Evolutionary conservation across 306 rosid species (phyloP), one percentile per base, ranked within the genome.

Genomic region (Prunus mongolica): DNA sequence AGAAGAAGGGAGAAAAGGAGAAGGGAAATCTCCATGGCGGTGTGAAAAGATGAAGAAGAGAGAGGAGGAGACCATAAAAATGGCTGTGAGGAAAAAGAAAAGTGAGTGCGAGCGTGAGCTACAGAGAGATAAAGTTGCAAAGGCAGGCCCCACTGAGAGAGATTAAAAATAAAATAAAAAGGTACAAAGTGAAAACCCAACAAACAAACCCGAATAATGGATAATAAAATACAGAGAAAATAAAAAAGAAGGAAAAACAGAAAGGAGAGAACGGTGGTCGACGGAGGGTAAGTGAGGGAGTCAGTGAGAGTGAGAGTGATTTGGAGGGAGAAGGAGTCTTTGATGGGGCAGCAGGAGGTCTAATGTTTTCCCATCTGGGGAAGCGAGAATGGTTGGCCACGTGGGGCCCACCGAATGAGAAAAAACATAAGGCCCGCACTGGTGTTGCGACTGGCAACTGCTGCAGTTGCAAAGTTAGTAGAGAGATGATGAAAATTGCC

Each of bases 1-100:
- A 85, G 69, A 13, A 84, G 64, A 6, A 87, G 72, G 27, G 20
- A 44, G 84, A 62, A 50, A 74, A 61, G 82, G 56, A 56, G 76
- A 7, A 78, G 77, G 78, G 71, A 78, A 72, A 84, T 12, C 83
- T 76, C 91, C 98, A 95, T 92, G 18, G 58, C 27, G 50, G 73
- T 81, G 78, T 55, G 47, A 6, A 78, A 57, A 69, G 80, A 67
- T 63, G 79, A 52, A 62, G 74, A 67, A 72, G 80, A 44, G 62
- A 10, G 27, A 2, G 12, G 60, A 8, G 22, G 49, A 62, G 66
- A 81, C 64, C 83, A 91, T 71, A 49, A 82, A 80, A 69, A 82
- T 78, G 80, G 87, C 20, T 27, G 54, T 78, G 64, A 38, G 64
- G 14, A 45, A 61, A 63, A 15, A 46, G 74, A 9, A 7, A 38